Conservation (phyloP, 108 stramenopile genomes). For the Skeletonema marinoi region DNA sequence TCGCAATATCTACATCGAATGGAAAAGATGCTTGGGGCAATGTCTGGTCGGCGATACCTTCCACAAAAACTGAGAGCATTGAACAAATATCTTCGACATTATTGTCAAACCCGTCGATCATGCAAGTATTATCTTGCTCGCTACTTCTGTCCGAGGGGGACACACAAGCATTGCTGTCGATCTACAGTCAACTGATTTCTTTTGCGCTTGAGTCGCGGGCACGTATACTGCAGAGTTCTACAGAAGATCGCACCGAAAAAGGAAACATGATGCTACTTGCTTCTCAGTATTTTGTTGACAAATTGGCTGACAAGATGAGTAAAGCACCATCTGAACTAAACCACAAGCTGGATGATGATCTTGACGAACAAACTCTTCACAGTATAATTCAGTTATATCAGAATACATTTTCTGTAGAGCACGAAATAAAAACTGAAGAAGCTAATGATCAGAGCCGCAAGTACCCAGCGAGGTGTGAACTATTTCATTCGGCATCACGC, state of each 20-base stretch:
- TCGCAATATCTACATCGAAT: background rate
- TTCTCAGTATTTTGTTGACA: constrained; percentile 44
- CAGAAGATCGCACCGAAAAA: constrained; percentile 4
- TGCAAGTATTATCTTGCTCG: constrained; percentile 36
- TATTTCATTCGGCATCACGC: constrained; percentile 28
- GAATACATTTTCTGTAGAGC: background rate
- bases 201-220: constrained; percentile 23
- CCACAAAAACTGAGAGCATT: constrained; percentile 17
- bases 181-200: constrained; percentile 23
- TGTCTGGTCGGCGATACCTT: constrained; percentile 39
- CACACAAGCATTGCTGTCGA: constrained; percentile 13
- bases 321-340: background rate
- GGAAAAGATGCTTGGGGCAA: constrained; percentile 34
- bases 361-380: background rate
- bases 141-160: constrained; percentile 31
- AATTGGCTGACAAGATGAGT: constrained; percentile 21
- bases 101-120: constrained; percentile 39
- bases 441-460: background rate
- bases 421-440: background rate
- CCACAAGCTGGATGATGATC: background rate
- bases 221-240: constrained; percentile 3
- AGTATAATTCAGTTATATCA: constrained; percentile 8
- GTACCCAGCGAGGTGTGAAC: background rate
- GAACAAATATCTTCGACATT: constrained; percentile 2
- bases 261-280: constrained; percentile 9